Percentiles rank a stretch among this genome's conserved stretches.
These are phyloP conservation scores for Fusarium sp. DNA, from an alignment of 2,329 filamentous ascomycete species.

Conservation along the genomic window DNA sequence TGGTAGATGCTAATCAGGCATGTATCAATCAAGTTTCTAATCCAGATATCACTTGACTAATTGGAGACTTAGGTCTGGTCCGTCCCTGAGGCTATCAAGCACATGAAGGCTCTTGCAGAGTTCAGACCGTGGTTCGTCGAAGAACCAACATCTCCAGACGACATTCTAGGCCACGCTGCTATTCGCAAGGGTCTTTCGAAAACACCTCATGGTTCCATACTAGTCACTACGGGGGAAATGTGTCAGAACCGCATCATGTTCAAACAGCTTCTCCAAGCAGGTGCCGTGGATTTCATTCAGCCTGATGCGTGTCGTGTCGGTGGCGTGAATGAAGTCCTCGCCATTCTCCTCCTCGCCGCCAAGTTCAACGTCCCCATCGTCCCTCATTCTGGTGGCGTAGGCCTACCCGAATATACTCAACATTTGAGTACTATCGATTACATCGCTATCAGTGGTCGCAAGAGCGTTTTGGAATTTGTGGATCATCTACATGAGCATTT, in stretches of 20 bases:
- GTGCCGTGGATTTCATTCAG: slow-evolving; percentile 88
- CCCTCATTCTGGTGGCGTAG: slow-evolving; percentile 89
- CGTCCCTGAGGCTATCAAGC: slow-evolving; percentile 86
- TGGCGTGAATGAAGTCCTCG: slow-evolving; percentile 90
- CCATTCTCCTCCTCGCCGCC: slow-evolving; percentile 85
- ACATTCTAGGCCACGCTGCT: slow-evolving; percentile 88
- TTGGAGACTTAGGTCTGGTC: slow-evolving; percentile 76
- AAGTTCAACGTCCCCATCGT: slow-evolving; percentile 85
- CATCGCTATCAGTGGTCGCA: slow-evolving; percentile 83
- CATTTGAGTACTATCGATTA: slow-evolving; percentile 94
- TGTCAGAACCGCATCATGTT: slow-evolving; percentile 95
- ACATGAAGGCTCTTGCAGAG: slow-evolving; percentile 84
- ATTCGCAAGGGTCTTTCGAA: slow-evolving; percentile 71
- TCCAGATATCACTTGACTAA: accelerated
- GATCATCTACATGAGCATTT: slow-evolving; percentile 96
- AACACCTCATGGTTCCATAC: slow-evolving; percentile 61
- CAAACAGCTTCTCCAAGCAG: slow-evolving; percentile 86
- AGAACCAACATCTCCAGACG: slow-evolving; percentile 90
- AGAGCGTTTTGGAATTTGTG: slow-evolving; percentile 82
- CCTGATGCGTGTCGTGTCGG: slow-evolving; percentile 90
- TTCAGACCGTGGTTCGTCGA: slow-evolving; percentile 97
- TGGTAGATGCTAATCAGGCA: slow-evolving; percentile 4
- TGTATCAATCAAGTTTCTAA: accelerated
- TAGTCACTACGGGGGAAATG: slow-evolving; percentile 93
- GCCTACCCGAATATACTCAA: slow-evolving; percentile 92